Percentiles rank a stretch among this genome's conserved stretches.
Conservation (phyloP, 2,329 filamentous ascomycete genomes). For the Exophiala sp. region DNA sequence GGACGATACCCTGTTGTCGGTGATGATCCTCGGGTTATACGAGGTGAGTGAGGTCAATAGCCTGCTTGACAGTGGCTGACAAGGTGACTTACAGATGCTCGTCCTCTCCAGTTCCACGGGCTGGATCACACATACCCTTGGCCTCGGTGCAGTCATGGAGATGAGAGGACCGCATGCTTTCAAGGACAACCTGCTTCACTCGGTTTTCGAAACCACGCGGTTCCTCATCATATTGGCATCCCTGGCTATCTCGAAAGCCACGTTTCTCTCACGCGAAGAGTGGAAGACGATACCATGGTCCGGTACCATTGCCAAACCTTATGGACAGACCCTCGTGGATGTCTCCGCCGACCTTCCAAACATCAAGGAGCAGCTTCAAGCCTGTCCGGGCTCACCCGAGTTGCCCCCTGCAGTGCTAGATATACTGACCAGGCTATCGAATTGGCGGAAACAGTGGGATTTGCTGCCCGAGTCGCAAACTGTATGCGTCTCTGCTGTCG, state of each 20-base stretch:
- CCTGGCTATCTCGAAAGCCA: conserved; percentile 16
- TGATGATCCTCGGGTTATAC: neutral
- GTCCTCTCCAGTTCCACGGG: neutral
- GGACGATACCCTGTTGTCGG: neutral
- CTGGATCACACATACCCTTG: conserved; percentile 1
- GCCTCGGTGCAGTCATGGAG: neutral
- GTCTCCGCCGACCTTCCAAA: neutral
- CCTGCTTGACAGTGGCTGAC: neutral
- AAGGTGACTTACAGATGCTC: neutral
- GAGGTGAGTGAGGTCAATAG: neutral
- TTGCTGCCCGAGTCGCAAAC: too few species aligned
- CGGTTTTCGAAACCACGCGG: neutral
- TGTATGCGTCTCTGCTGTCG: too few species aligned
- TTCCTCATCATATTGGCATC: conserved; percentile 3
- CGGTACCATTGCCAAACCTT: neutral
- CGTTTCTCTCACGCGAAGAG: conserved; percentile 36
- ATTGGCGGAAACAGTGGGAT: too few species aligned
- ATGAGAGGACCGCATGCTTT: neutral
- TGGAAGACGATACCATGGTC: conserved; percentile 42
- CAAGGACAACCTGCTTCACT: neutral
- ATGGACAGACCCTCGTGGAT: neutral
- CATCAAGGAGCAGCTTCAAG: neutral
- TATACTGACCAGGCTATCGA: too few species aligned
- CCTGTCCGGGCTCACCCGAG: too few species aligned
- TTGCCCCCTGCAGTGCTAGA: too few species aligned